Evolutionary conservation across 345 rosid species (phyloP).

Genomic region (Laguncularia racemosa): DNA sequence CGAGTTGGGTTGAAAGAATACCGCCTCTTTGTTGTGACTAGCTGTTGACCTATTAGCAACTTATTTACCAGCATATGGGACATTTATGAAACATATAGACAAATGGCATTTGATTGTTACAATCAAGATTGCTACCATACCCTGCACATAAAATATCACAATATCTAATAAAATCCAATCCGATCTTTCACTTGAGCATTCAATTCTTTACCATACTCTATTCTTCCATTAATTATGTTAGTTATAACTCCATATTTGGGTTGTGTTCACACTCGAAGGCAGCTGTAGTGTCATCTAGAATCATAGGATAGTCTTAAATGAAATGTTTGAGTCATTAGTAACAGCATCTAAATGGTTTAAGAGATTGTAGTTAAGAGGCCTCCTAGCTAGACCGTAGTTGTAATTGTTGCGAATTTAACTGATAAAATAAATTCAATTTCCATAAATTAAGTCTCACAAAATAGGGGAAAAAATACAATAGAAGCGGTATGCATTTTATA

Average conservation of each 20-base stretch:
- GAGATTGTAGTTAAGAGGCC: conserved; percentile 6
- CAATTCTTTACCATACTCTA: conserved; percentile 12
- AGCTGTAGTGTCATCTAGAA: conserved; percentile 16
- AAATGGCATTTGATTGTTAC: too few species aligned
- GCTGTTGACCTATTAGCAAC: too few species aligned
- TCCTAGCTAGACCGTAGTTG: conserved; percentile 14
- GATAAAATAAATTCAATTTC: not conserved
- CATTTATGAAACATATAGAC: too few species aligned
- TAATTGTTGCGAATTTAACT: conserved; percentile 8
- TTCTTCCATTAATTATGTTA: conserved; percentile 15
- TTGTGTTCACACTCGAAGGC: too few species aligned
- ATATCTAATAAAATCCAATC: conserved; percentile 16
- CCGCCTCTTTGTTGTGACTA: too few species aligned
- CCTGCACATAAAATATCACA: conserved; percentile 8
- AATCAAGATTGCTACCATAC: conserved; percentile 12
- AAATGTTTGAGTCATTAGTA: conserved; percentile 6
- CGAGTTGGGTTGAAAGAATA: too few species aligned
- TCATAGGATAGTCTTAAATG: conserved; percentile 18
- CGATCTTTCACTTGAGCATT: conserved; percentile 10
- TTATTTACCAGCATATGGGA: too few species aligned
- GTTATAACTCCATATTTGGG: conserved; percentile 5
- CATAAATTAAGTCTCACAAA: too few species aligned
- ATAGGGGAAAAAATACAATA: not conserved
- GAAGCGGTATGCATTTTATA: not conserved
- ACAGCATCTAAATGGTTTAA: conserved; percentile 5